Evolutionary conservation across 768 basidiomycete genomes (phyloP).

Genomic region (Mycena vulgaris): DNA sequence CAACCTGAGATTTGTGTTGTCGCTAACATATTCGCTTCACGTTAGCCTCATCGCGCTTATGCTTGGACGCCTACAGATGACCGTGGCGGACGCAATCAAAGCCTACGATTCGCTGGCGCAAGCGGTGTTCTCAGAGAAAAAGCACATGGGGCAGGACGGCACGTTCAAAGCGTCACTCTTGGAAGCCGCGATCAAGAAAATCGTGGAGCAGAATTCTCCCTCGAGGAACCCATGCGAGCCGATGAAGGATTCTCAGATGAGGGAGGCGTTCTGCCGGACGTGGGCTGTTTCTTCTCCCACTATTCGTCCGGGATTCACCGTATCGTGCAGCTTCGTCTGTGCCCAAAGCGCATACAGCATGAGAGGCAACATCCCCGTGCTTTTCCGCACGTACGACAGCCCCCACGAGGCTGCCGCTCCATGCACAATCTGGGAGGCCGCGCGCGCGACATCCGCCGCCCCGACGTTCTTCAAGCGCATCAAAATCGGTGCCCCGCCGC

Average conservation of each 20-base stretch:
- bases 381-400: constrained; percentile 35
- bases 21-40: not conserved
- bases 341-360: not conserved
- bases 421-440: constrained; percentile 49
- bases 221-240: not conserved
- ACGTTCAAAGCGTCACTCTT: not conserved
- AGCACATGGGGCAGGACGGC: not conserved
- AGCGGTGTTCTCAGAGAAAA: not conserved
- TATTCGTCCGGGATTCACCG: not conserved
- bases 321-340: not conserved
- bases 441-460: constrained; percentile 48
- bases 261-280: not conserved
- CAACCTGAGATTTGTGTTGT: not conserved
- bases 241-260: not conserved
- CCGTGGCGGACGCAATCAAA: not conserved
- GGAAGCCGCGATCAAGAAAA: not conserved
- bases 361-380: constrained; percentile 8
- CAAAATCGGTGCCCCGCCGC: constrained; percentile 9
- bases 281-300: not conserved
- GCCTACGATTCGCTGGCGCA: not conserved
- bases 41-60: constrained; percentile 6
- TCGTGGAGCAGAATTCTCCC: not conserved
- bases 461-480: constrained; percentile 44
- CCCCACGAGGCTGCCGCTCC: constrained; percentile 15
- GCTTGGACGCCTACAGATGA: constrained; percentile 1